Evolutionary conservation across 75 land plant genomes (phyloP).

Genomic region (Picea sitchensis): DNA sequence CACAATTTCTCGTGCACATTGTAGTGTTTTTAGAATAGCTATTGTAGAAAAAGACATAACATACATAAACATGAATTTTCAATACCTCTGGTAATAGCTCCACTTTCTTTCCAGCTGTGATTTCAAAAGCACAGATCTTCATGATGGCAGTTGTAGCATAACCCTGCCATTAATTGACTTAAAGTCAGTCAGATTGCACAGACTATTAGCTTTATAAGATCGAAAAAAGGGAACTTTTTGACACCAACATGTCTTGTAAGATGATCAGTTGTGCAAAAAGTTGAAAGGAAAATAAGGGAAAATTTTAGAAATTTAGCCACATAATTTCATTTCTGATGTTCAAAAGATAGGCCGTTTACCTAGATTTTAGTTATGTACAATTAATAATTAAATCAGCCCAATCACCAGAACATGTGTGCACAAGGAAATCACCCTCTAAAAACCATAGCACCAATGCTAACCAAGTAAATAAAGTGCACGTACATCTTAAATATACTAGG

Average conservation of each 20-base stretch:
- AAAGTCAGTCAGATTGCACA: not conserved
- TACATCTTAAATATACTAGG: too few relatives aligned
- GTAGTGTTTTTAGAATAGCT: too few relatives aligned
- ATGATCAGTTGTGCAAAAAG: not conserved
- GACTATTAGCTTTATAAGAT: not conserved
- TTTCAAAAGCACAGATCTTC: conserved; percentile 90
- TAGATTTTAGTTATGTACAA: not conserved
- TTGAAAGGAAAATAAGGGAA: not conserved
- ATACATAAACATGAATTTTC: not conserved
- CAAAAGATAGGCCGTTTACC: not conserved
- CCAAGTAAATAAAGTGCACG: too few relatives aligned
- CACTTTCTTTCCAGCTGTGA: conserved; percentile 70
- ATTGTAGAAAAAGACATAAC: not conserved
- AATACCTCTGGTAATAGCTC: conserved; percentile 90
- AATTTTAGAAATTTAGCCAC: not conserved
- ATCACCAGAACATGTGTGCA: too few relatives aligned
- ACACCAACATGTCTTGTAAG: not conserved
- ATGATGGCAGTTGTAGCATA: conserved; percentile 89
- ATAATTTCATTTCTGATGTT: too few relatives aligned
- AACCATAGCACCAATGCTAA: too few relatives aligned
- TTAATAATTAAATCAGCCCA: too few relatives aligned
- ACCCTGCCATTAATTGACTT: conserved; percentile 47
- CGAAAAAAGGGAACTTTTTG: not conserved
- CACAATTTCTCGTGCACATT: not conserved
- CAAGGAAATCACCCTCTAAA: too few relatives aligned